Evolutionary conservation across 2,329 filamentous ascomycete genomes (phyloP), one percentile per base, ranked within the genome.

Genomic region (Penicillium digitatum): DNA sequence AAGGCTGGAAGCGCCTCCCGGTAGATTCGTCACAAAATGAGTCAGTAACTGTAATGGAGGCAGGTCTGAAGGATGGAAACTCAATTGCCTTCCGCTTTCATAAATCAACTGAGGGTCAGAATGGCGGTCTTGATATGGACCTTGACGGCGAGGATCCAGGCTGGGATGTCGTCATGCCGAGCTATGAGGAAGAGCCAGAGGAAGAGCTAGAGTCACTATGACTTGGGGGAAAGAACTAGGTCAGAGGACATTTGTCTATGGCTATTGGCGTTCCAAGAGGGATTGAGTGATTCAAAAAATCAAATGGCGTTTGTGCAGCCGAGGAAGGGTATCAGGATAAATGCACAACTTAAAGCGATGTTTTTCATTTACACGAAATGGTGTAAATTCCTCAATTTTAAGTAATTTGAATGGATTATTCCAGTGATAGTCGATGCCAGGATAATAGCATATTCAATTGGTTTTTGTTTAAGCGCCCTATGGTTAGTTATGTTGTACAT

Each of bases 1-100:
- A 79, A 62, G 81, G 80, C 42, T 83, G 80, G 79, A 69, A 70
- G 24, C 68, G 68, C 42, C 60, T 82, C 18, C 68, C 73, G 39
- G 64, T 69, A 14, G 66, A 71, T 10, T 62, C 64, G n/a, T 35
- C 47, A n/a, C 47, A 48, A n/a, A 58, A 53, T 18, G 47, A 47
- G 6, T 53, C 59, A n/a, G 54, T 59, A 7, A 70, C 60, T 43
- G 37, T 73, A 22, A 58, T 68, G 52, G 63, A 62, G 22, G 66
- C 64, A 3, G 66, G 67, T 20, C 56, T 74, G 6, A 57, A 57
- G 16, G 64, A 70, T 46, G 69, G 69, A 6, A 66, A 72, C 31
- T 38, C 62, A 7, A 60, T 74, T 44, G 72, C 71, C 24, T 74
- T 74, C 57, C 67, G 71, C 12, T 74, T 74, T 39, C 65, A 66